Evolutionary conservation across 2,329 filamentous ascomycete genomes (phyloP).

Genomic region (Fusarium sp.): DNA sequence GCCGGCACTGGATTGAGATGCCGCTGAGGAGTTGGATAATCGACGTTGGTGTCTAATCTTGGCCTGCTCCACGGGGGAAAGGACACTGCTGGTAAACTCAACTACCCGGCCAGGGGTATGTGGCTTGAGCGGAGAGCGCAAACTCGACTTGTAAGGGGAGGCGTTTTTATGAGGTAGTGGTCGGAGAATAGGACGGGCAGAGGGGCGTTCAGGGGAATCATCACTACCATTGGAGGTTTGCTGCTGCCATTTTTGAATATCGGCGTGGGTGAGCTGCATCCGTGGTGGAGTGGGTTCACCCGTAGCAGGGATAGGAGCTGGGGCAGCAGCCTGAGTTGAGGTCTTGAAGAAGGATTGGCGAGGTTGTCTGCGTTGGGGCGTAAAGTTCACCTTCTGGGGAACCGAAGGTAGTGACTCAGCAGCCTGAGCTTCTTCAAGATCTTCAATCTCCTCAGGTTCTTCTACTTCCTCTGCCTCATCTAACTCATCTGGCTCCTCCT

Average conservation of each 20-base stretch:
- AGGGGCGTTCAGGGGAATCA: constrained; percentile 51
- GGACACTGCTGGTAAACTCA: constrained; percentile 67
- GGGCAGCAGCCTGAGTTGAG: constrained; percentile 35
- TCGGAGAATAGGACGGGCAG: constrained; percentile 59
- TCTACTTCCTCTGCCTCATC: constrained; percentile 53
- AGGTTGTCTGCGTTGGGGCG: constrained; percentile 57
- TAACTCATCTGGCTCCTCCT: constrained; percentile 48
- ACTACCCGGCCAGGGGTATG: constrained; percentile 71
- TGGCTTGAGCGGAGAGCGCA: constrained; percentile 69
- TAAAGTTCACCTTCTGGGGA: constrained; percentile 64
- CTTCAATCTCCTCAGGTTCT: constrained; percentile 50
- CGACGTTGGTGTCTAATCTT: constrained; percentile 51
- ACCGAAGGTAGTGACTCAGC: constrained; percentile 52
- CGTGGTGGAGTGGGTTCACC: constrained; percentile 53
- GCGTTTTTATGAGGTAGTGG: constrained; percentile 65
- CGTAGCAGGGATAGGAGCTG: constrained; percentile 34
- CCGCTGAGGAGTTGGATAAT: constrained; percentile 45
- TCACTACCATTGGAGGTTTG: constrained; percentile 57
- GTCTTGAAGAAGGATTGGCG: constrained; percentile 57
- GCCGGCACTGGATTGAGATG: constrained; percentile 31
- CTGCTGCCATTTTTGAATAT: constrained; percentile 60
- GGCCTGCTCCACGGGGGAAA: constrained; percentile 61
- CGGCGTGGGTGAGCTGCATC: constrained; percentile 59
- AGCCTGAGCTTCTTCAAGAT: constrained; percentile 49
- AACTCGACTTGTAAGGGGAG: constrained; percentile 69